These are phyloP conservation scores for Eimeria tenella DNA, from an alignment of 169 alveolate genomes.

Conservation along the genomic window DNA sequence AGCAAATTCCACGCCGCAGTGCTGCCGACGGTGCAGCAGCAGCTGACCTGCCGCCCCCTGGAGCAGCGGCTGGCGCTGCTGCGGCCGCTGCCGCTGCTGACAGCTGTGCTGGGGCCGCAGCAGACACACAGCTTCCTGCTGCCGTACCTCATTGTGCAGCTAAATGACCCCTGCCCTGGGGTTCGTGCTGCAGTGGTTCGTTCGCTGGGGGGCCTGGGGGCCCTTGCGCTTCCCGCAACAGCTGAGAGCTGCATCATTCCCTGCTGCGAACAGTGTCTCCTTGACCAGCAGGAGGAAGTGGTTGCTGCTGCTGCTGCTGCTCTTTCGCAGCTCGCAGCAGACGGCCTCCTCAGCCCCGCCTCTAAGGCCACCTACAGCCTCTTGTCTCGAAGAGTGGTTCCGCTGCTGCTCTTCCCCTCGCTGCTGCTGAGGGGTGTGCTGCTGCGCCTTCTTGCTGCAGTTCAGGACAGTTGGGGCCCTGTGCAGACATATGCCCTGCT, in stretches of 20 bases:
- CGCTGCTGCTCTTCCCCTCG: constrained; percentile 60
- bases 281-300: constrained; percentile 69
- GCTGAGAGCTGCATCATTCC: constrained; percentile 72
- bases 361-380: neutral
- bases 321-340: constrained; percentile 60
- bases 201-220: constrained; percentile 54
- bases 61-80: constrained; percentile 73
- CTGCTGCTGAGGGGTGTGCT: constrained; percentile 43
- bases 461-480: constrained; percentile 58
- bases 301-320: constrained; percentile 72
- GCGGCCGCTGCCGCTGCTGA: constrained; percentile 44
- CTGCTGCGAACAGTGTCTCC: constrained; percentile 80
- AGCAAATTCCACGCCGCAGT: constrained; percentile 54
- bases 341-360: constrained; percentile 21
- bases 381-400: constrained; percentile 35
- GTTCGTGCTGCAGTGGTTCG: constrained; percentile 74
- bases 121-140: constrained; percentile 72
- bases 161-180: constrained; percentile 69
- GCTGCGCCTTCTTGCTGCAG: constrained; percentile 43
- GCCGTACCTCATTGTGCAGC: constrained; percentile 69
- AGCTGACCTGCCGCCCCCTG: neutral
- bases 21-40: constrained; percentile 72
- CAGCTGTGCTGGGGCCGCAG: constrained; percentile 67
- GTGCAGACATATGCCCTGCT: constrained; percentile 50
- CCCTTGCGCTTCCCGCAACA: neutral